Evolutionary conservation across 306 rosid genomes (phyloP).

Genomic region (Delonix regia): DNA sequence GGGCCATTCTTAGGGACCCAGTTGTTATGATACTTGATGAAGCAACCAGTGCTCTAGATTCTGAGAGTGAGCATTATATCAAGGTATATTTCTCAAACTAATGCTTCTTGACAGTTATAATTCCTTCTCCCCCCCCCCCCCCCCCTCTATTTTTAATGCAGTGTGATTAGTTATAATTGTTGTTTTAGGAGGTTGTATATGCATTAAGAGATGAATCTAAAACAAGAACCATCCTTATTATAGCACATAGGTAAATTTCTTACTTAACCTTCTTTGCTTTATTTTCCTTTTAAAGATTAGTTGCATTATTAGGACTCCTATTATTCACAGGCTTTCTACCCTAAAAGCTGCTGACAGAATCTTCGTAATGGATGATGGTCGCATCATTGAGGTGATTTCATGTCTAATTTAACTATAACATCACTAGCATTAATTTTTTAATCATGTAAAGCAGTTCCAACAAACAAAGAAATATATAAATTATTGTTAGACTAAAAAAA

Average conservation of each 20-base stretch:
- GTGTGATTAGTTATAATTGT: background rate
- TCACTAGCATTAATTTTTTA: background rate
- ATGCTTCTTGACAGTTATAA: background rate
- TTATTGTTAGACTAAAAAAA: too few relatives aligned
- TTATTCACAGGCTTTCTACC: slow-evolving; percentile 75
- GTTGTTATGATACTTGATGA: slow-evolving; percentile 82
- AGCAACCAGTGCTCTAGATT: slow-evolving; percentile 88
- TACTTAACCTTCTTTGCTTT: slow-evolving; percentile 7
- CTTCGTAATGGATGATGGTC: slow-evolving; percentile 80
- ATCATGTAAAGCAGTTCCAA: background rate
- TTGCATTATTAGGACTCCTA: background rate
- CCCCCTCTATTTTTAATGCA: background rate
- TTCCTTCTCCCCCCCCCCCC: background rate
- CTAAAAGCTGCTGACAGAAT: slow-evolving; percentile 84
- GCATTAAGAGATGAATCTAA: slow-evolving; percentile 60
- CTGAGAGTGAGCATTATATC: slow-evolving; percentile 83
- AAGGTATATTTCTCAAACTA: slow-evolving; percentile 52
- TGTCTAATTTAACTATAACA: background rate
- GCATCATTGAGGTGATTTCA: slow-evolving; percentile 70
- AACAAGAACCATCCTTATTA: slow-evolving; percentile 67
- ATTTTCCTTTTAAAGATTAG: background rate
- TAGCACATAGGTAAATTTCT: slow-evolving; percentile 72
- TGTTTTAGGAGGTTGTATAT: slow-evolving; percentile 65
- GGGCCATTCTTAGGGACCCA: slow-evolving; percentile 93
- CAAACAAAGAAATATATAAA: background rate